These are phyloP conservation scores for Pythium brachiatum DNA, from an alignment of 352 stramenopile genomes.

Conservation along the genomic window DNA sequence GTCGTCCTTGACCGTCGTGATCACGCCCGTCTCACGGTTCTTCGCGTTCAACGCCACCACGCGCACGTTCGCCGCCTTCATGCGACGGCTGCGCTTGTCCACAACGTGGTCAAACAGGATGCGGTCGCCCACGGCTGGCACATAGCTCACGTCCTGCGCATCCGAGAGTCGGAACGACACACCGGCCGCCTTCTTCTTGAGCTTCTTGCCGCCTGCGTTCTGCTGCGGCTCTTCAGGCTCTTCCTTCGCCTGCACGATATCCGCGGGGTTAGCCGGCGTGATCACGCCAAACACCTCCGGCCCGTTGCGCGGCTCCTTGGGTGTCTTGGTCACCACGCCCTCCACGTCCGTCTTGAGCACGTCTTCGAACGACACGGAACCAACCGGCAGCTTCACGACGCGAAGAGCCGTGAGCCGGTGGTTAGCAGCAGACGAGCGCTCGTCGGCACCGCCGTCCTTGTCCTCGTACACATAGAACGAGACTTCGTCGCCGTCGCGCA, in stretches of 20 bases:
- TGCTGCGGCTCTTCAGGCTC: constrained; percentile 10
- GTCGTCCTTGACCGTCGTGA: constrained; percentile 71
- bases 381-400: constrained; percentile 56
- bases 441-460: constrained; percentile 42
- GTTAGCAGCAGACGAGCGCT: constrained; percentile 10
- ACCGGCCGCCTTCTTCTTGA: constrained; percentile 40
- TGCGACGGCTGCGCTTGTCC: constrained; percentile 60
- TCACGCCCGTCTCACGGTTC: constrained; percentile 63
- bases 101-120: constrained; percentile 69
- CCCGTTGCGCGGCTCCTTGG: constrained; percentile 63
- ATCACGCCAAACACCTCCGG: constrained; percentile 62
- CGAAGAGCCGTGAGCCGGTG: constrained; percentile 56
- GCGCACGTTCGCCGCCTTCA: constrained; percentile 63
- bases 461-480: constrained; percentile 82
- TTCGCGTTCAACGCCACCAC: constrained; percentile 59
- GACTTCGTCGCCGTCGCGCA: constrained; percentile 69
- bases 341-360: constrained; percentile 53
- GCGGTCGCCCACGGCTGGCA: constrained; percentile 52
- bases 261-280: constrained; percentile 23
- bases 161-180: constrained; percentile 61
- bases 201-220: constrained; percentile 24
- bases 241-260: neutral
- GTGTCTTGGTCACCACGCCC: constrained; percentile 56
- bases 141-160: constrained; percentile 60
- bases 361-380: constrained; percentile 65